These are phyloP conservation scores for Cytospora piceae DNA, from an alignment of 2,329 filamentous ascomycete genomes.

Conservation along the genomic window DNA sequence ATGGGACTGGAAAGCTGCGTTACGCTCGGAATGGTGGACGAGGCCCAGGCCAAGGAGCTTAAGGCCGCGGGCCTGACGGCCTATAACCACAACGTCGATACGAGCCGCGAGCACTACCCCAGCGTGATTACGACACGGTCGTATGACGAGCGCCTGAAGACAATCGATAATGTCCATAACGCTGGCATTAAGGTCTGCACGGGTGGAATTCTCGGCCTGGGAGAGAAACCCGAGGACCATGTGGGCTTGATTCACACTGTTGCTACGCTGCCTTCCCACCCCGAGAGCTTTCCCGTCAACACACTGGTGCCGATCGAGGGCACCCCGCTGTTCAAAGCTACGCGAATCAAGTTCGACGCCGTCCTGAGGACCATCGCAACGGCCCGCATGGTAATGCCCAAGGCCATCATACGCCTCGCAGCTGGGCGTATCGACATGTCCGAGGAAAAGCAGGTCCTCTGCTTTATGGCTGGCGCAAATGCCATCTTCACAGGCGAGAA, in stretches of 20 bases:
- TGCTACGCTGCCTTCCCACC: conserved; percentile 77
- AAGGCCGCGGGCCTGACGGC: conserved; percentile 84
- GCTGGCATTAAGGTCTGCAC: conserved; percentile 91
- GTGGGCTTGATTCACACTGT: conserved; percentile 84
- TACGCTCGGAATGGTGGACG: conserved; percentile 92
- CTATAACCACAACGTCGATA: conserved; percentile 95
- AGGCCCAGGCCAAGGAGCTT: conserved; percentile 76
- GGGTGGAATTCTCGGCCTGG: conserved; percentile 84
- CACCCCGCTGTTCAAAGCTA: conserved; percentile 77
- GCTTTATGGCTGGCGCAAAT: conserved; percentile 89
- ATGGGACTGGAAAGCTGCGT: conserved; percentile 92
- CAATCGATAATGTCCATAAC: conserved; percentile 77
- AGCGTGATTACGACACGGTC: conserved; percentile 81
- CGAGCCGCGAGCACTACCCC: conserved; percentile 86
- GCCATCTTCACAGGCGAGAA: conserved; percentile 96
- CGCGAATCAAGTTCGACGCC: conserved; percentile 74
- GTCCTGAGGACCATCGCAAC: conserved; percentile 84
- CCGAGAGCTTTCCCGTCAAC: conserved; percentile 90
- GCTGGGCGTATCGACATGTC: conserved; percentile 82
- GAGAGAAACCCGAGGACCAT: conserved; percentile 78
- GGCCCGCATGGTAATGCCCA: conserved; percentile 79
- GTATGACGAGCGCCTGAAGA: conserved; percentile 85
- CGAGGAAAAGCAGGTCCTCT: conserved; percentile 87
- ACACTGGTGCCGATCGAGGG: conserved; percentile 89
- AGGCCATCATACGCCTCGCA: conserved; percentile 84